Base-by-base conservation (phyloP, 306 rosid species). In the Arachis hypogaea region DNA sequence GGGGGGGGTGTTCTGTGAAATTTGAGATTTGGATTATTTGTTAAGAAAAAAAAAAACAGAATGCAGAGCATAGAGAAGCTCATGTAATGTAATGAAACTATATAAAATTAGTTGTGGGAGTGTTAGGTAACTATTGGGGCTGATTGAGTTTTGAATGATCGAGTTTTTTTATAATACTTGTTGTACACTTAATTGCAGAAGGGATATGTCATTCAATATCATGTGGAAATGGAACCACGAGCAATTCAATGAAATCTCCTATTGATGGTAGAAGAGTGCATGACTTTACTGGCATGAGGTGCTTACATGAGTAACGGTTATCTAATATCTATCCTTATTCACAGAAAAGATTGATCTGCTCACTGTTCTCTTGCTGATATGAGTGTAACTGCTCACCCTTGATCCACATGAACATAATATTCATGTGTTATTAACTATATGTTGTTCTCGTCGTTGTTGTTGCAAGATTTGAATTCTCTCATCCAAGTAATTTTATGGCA, bases 241-340 rank as follows among this genome's bases (percentile, higher is more conserved):
- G 66, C 82, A 78, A 71, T 72, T 78, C 90, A 76, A 76, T 74
- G 68, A 89, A 80, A 85, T 67, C 84, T 85, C 65, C 82, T 64
- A 74, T 69, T 64, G 91, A 88, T 74, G 71, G 88, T 45, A 78
- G 86, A 86, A 83, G 91, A 78, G 75, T 74, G 66, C 75, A 80
- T 70, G 86, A 82, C 68, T 80, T 58, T 81, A 68, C 79, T 40
- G 63, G 81, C 74, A n/a, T 68, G 72, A 89, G 96, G 96, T 91
- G 49, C 50, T 65, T 40, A 61, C 58, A 36, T 62, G 33, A 73
- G 57, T 65, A 66, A 71, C 10, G 57, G 43, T 79, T 64, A 36
- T 59, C 63, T 62, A 47, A 22, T 22, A 22, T 22, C 28, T 22
- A 22, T 73, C 67, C 65, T 52, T 5, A 11, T 56, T 51, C 66